A percentile compares a stretch with the other conserved stretches of the same genome.
Evolutionary conservation across 2,329 filamentous ascomycete species (phyloP).

Genomic region (Trichophyton equinum): DNA sequence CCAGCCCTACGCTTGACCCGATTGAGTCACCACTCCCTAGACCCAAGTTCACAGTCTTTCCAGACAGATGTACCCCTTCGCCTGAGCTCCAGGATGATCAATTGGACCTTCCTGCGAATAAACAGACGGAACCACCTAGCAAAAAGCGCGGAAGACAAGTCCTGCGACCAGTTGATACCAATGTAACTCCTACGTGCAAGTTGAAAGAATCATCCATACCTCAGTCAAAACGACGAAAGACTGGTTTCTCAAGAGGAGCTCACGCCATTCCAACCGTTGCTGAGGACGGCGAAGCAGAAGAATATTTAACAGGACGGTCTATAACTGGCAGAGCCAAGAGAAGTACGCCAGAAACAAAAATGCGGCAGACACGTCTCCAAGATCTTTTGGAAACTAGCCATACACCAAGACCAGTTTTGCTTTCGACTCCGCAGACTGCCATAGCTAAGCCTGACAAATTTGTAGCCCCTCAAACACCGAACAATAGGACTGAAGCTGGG

Average conservation of each 20-base stretch:
- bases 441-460: background rate
- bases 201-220: slow-evolving; percentile 8
- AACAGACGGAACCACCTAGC: background rate
- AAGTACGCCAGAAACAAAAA: background rate
- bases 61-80: background rate
- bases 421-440: slow-evolving; percentile 5
- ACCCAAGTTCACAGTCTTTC: background rate
- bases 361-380: slow-evolving; percentile 19
- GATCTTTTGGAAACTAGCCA: slow-evolving; percentile 18
- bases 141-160: slow-evolving; percentile 9
- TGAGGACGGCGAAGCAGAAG: slow-evolving; percentile 37
- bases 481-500: background rate
- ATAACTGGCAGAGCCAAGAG: background rate
- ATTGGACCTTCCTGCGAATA: background rate
- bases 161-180: slow-evolving; percentile 22
- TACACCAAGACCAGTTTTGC: slow-evolving; percentile 8
- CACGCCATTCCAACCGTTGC: slow-evolving; percentile 35
- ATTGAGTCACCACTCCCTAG: background rate
- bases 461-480: background rate
- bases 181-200: slow-evolving; percentile 13
- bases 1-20: background rate
- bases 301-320: background rate
- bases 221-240: slow-evolving; percentile 28
- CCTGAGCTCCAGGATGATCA: background rate
- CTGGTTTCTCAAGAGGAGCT: slow-evolving; percentile 15